Conservation (phyloP, 2,329 filamentous ascomycete genomes). For the Cordyceps fumosorosea region DNA sequence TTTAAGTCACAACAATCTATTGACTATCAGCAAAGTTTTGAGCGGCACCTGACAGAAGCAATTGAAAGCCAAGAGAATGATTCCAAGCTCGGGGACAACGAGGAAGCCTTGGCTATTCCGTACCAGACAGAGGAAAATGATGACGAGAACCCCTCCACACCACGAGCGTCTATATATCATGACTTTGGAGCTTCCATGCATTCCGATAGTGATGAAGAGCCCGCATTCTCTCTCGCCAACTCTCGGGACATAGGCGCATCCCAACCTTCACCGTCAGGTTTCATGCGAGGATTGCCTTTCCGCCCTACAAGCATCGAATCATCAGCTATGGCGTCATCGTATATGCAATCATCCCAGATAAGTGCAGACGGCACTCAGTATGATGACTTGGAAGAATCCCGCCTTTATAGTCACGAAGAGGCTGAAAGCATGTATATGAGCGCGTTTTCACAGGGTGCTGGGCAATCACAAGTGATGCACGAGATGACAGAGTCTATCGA, state of each 20-base stretch:
- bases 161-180: constrained; percentile 44
- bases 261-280: background rate
- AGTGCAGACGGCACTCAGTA: background rate
- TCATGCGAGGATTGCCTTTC: constrained; percentile 15
- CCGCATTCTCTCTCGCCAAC: constrained; percentile 19
- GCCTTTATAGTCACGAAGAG: constrained; percentile 70
- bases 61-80: constrained; percentile 19
- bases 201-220: constrained; percentile 18
- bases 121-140: constrained; percentile 41
- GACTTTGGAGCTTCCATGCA: constrained; percentile 22
- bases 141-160: constrained; percentile 40
- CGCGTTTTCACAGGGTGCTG: constrained; percentile 47
- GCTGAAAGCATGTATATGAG: constrained; percentile 86
- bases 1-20: constrained; percentile 20
- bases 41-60: constrained; percentile 18
- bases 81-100: constrained; percentile 40
- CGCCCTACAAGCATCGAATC: constrained; percentile 16
- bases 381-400: constrained; percentile 57
- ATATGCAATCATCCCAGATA: background rate
- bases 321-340: background rate
- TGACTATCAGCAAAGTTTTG: constrained; percentile 11
- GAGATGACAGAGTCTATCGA: background rate
- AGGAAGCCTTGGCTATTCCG: constrained; percentile 50
- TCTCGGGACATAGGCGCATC: background rate
- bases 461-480: constrained; percentile 16